These are phyloP conservation scores for Trichosporon sp. DNA, from an alignment of 1,284 basidiomycete genomes.

Conservation along the genomic window DNA sequence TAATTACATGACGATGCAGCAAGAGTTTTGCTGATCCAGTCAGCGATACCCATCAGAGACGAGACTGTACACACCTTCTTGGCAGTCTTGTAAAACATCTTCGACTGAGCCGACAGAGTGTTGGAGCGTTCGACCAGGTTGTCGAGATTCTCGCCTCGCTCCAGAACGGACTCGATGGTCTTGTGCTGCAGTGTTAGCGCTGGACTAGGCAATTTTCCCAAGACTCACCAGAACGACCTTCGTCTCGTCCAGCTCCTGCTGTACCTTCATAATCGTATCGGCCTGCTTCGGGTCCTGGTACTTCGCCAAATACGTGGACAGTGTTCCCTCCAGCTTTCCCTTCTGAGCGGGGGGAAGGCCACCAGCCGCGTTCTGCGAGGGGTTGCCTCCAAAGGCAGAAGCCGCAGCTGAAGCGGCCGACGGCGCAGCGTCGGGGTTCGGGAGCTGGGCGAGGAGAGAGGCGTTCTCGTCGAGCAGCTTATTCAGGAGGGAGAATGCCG, in stretches of 20 bases:
- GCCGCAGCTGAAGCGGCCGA: conserved; percentile 40
- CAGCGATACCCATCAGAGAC: not conserved
- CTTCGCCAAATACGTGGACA: conserved; percentile 76
- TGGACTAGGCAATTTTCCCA: not conserved
- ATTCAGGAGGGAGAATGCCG: conserved; percentile 90
- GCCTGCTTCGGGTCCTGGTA: conserved; percentile 98
- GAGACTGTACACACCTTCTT: conserved; percentile 63
- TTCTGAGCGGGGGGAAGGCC: conserved; percentile 48
- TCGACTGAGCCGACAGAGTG: conserved; percentile 81
- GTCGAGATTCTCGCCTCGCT: conserved; percentile 95
- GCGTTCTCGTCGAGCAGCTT: conserved; percentile 93
- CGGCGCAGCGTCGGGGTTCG: conserved; percentile 36
- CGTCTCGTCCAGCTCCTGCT: conserved; percentile 97
- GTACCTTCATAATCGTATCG: conserved; percentile 97
- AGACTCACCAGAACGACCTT: conserved; percentile 86
- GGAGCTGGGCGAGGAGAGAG: conserved; percentile 57
- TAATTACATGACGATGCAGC: conserved; percentile 54
- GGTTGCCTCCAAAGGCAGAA: conserved; percentile 44
- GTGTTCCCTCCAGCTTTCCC: conserved; percentile 53
- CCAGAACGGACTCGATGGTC: conserved; percentile 95
- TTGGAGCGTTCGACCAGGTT: conserved; percentile 94
- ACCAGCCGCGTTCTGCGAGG: conserved; percentile 41
- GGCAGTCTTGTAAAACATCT: conserved; percentile 91
- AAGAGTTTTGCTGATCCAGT: conserved; percentile 60
- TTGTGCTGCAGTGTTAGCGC: conserved; percentile 65